Evolutionary conservation across 1,284 basidiomycete genomes (phyloP), one percentile per base, ranked within the genome.

Genomic region (Austropuccinia psidii): DNA sequence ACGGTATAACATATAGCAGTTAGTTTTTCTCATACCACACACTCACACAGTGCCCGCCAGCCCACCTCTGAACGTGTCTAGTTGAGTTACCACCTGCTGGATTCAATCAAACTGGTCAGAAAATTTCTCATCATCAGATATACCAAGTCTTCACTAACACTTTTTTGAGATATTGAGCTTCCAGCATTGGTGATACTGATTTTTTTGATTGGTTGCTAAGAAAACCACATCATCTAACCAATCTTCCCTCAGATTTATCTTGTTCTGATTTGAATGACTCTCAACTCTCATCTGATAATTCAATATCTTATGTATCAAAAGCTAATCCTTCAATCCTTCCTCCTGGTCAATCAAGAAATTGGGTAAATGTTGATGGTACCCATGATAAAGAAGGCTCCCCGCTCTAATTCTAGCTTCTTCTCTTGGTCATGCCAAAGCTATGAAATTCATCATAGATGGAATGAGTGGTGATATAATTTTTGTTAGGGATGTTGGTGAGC

Each of bases 331-430:
- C 60, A 29, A 49, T 66, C 8, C 29, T 66, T 8, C 17, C 17
- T 27, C 43, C 62, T 4, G 61, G 70, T 31, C 58, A 65, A 13
- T 11, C 70, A 3, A 43, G 70, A 7, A 47, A 65, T 15, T 73
- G 49, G 47, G 47, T 73, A 24, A 62, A 73, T 39, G 33, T 65
- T 13, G 60, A 73, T 3, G 60, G 49, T 15, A 64, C n/a, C n/a
- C n/a, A 37, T 19, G 70, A 73, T 31, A 39, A 64, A 29, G 70
- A 73, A 54, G 70, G 70, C 8, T 64, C 70, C 0, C 70, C 70
- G 58, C 70, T 49, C 64, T 73, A 60, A 58, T 73, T 35, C 70
- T 73, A n/a, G 70, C 70, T 11, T 50, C 70, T 19, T 47, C 70
- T 4, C 65, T 73, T 45, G 60, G 61, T 49, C 70, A 73, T 73